Percentiles rank a stretch among this genome's conserved stretches.
phyloP scores from a whole-genome alignment of 2,329 filamentous ascomycete species.

The Apiospora aurea region DNA sequence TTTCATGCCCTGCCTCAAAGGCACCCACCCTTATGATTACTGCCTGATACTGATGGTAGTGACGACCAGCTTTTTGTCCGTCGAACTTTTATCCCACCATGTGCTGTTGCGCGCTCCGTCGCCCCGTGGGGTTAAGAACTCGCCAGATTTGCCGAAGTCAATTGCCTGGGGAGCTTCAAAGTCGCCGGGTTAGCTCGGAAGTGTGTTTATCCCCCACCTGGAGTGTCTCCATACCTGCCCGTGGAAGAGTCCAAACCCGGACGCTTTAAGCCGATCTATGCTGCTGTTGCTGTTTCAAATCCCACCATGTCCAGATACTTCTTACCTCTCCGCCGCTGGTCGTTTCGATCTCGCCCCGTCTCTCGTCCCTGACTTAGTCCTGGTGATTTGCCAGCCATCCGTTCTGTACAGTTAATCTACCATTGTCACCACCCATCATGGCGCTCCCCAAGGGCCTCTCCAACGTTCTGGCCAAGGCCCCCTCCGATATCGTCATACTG shows the following conservation, averaged over 20 bases:
- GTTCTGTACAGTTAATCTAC: background rate
- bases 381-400: background rate
- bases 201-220: conserved; percentile 29
- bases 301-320: conserved; percentile 1
- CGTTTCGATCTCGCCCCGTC: background rate
- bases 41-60: background rate
- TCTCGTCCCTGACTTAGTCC: background rate
- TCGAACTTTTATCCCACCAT: background rate
- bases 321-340: background rate
- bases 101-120: background rate
- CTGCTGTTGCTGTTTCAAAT: background rate
- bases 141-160: conserved; percentile 21
- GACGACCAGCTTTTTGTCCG: background rate
- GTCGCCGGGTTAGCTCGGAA: conserved; percentile 22
- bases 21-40: background rate
- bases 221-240: background rate
- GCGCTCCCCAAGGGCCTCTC: conserved; percentile 71
- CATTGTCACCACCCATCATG: conserved; percentile 45
- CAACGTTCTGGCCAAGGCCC: conserved; percentile 78
- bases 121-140: conserved; percentile 3
- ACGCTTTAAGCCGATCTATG: background rate
- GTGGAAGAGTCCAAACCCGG: conserved; percentile 14
- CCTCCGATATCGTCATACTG: conserved; percentile 85
- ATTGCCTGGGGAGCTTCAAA: conserved; percentile 6
- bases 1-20: background rate